Evolutionary conservation across 306 rosid genomes (phyloP), one percentile per base, ranked within the genome.

Genomic region (Purshia tridentata): DNA sequence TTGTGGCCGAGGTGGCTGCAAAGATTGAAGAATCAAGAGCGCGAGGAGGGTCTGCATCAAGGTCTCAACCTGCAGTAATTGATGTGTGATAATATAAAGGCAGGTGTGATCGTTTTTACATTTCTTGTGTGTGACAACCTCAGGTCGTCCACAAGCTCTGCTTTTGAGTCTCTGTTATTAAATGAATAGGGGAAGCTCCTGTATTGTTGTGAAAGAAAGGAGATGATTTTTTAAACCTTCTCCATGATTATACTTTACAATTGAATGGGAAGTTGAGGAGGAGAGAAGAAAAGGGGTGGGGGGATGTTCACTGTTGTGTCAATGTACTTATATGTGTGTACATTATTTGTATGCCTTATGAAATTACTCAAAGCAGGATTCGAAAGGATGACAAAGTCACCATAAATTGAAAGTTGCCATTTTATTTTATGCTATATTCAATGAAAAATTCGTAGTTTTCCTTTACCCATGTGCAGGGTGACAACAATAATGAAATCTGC

Each of bases 21-120:
- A 95, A 91, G 82, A 85, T 95, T 4, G 91, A 85, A 64, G 96
- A 85, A 54, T 85, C 96, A 8, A 87, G 90, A 70, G 45, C 82
- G 35, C 83, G 60, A 55, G 77, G 84, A 76, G 63, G 78, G 48
- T 35, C 78, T 59, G n/a, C 80, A 35, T 2, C 82, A 14, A 54
- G 80, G 66, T 42, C 79, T 55, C 81, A 39, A 4, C 84, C 77
- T 35, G 37, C 77, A 4, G 70, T 50, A 4, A 70, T 67, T 1
- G 83, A 79, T 11, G 92, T 88, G 51, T 93, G 77, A 86, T 53
- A 15, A 15, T 47, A 18, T 66, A 12, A 10, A 3, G 48, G 14
- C 0, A 65, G 69, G 52, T 49, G 7, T 42, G 3, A 18, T 4
- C 45, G 65, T 65, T 41, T 14, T 77, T 46, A 51, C 35, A 4